A percentile compares a stretch with the other conserved stretches of the same genome.
These are phyloP conservation scores for Beauveria australis DNA, from an alignment of 2,329 filamentous ascomycete species.

Conservation along the genomic window DNA sequence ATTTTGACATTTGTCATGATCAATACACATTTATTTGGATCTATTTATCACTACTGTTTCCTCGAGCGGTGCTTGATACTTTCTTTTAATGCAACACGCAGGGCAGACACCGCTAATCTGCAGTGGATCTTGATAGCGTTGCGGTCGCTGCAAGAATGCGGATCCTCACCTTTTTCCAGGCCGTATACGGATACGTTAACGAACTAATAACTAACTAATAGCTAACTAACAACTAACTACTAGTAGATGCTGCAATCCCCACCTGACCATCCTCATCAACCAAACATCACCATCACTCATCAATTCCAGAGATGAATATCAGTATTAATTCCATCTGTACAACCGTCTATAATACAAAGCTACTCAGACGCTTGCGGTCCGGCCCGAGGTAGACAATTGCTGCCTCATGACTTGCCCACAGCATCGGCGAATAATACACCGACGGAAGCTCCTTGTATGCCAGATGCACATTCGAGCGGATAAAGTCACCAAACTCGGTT, in stretches of 20 bases:
- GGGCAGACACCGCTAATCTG: too few relatives aligned
- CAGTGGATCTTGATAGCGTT: too few relatives aligned
- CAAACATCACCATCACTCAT: background rate
- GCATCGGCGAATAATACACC: conserved; percentile 19
- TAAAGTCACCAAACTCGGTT: conserved; percentile 17
- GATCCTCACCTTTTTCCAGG: too few relatives aligned
- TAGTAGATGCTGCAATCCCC: too few relatives aligned
- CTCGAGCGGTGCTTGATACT: too few relatives aligned
- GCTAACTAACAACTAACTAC: too few relatives aligned
- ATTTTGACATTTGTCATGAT: background rate
- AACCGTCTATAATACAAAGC: background rate
- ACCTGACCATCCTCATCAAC: background rate
- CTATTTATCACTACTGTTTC: too few relatives aligned
- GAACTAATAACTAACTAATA: too few relatives aligned
- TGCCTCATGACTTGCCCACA: conserved; percentile 19
- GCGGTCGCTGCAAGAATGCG: too few relatives aligned
- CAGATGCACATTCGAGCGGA: conserved; percentile 14
- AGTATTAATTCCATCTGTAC: background rate
- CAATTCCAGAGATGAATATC: background rate
- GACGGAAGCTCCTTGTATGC: conserved; percentile 21
- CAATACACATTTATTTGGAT: too few relatives aligned
- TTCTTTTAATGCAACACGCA: too few relatives aligned
- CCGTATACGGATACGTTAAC: too few relatives aligned
- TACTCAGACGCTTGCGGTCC: conserved; percentile 17
- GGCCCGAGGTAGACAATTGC: conserved; percentile 17